Evolutionary conservation across 305 asterid genomes (phyloP), one percentile per base, ranked within the genome.

Genomic region (Andrographis paniculata): DNA sequence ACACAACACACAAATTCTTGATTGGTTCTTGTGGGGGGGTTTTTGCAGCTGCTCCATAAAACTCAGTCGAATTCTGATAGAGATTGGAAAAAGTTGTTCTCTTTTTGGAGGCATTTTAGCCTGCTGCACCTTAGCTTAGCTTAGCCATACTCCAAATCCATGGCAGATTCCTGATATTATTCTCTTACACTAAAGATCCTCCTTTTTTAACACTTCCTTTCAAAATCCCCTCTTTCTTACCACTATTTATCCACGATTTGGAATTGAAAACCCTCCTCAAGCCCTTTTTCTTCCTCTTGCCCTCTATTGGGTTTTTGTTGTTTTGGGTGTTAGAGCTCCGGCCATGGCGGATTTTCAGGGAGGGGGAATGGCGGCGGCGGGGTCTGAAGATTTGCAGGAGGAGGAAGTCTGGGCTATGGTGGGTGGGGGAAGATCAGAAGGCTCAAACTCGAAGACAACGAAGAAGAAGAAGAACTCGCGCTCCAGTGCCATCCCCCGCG

Each of bases 391-490:
- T 9, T 61, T 67, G 19, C 50, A 72, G 42, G 93, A 81, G 41
- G 73, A 62, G 59, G 87, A 81, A 8, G 63, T 75, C 11, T 78
- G 84, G 82, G 73, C 23, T 23, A 17, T 61, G 24, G 42, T 59
- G 75, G 66, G 53, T 5, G 42, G 53, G 75, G 66, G 53, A 6
- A 39, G 50, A 23, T 53, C 48, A 45, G 70, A 52, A 12, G 56
- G 40, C 27, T 55, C 70, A 6, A 45, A 2, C 50, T 36, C 61
- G 28, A 65, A 20, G 36, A 62, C 52, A 50, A 4, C 27, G 17
- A 44, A 52, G 14, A 68, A 42, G 20, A 31, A 15, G 38, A 33
- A 33, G 9, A 9, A 33, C 2, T 5, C 9, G 14, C 4, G 38
- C 38, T 27, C 33, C 33, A 27, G 33, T 10, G 6, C 30, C 30